Evolutionary conservation across 768 basidiomycete species (phyloP).

Genomic region (Hydnum rufescens): DNA sequence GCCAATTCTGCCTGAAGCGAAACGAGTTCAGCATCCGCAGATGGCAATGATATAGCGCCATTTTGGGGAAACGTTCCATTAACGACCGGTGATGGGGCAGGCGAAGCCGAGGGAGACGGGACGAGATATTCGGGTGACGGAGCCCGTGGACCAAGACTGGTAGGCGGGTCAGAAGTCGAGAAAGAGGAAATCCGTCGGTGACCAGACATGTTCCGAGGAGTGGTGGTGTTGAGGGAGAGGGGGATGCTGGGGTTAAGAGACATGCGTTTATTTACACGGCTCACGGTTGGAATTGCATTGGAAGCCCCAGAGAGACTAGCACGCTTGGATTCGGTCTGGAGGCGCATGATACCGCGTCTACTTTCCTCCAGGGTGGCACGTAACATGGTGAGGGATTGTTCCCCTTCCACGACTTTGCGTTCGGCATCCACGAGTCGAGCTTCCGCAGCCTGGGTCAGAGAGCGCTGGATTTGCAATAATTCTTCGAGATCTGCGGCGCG

Average conservation of each 20-base stretch:
- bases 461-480: slow-evolving; percentile 9
- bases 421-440: slow-evolving; percentile 13
- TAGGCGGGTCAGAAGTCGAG: slow-evolving; percentile 21
- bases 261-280: slow-evolving; percentile 45
- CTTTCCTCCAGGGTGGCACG: slow-evolving; percentile 78
- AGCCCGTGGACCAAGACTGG: slow-evolving; percentile 2
- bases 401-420: slow-evolving; percentile 36
- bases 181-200: slow-evolving; percentile 51
- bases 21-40: slow-evolving; percentile 31
- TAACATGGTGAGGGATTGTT: slow-evolving; percentile 54
- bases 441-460: slow-evolving; percentile 4
- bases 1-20: slow-evolving; percentile 43
- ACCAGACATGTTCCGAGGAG: slow-evolving; percentile 24
- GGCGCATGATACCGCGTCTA: slow-evolving; percentile 60
- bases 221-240: slow-evolving; percentile 30
- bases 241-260: slow-evolving; percentile 38
- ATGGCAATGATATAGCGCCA: slow-evolving; percentile 5
- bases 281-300: slow-evolving; percentile 28
- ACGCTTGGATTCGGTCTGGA: slow-evolving; percentile 45
- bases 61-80: background rate
- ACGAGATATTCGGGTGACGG: slow-evolving; percentile 27
- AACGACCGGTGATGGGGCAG: background rate
- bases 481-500: slow-evolving; percentile 27
- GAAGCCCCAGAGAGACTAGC: slow-evolving; percentile 15
- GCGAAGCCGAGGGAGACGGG: slow-evolving; percentile 14